Evolutionary conservation across 768 basidiomycete species (phyloP).

Genomic region (Daedaleopsis nitida): DNA sequence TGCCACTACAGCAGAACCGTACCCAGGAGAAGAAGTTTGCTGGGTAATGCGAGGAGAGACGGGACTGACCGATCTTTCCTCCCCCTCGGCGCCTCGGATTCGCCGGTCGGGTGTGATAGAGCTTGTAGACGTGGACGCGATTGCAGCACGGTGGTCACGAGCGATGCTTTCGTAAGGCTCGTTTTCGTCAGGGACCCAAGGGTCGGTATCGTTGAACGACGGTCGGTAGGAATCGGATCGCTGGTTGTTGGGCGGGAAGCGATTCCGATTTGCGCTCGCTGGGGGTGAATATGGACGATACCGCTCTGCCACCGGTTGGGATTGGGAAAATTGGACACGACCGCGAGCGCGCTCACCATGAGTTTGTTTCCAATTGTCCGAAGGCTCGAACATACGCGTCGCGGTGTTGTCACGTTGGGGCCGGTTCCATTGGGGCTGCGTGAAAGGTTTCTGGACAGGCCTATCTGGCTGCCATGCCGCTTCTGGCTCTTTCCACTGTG

Average conservation of each 20-base stretch:
- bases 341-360: slow-evolving; percentile 41
- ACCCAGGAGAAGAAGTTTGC: slow-evolving; percentile 9
- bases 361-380: slow-evolving; percentile 67
- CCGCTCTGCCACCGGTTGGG: slow-evolving; percentile 45
- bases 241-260: slow-evolving; percentile 36
- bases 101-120: slow-evolving; percentile 6
- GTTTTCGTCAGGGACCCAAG: slow-evolving; percentile 9
- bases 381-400: slow-evolving; percentile 71
- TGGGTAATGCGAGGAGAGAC: slow-evolving; percentile 4
- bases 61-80: slow-evolving; percentile 17
- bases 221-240: slow-evolving; percentile 47
- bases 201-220: slow-evolving; percentile 16
- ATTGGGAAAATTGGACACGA: slow-evolving; percentile 18
- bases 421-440: slow-evolving; percentile 27
- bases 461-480: slow-evolving; percentile 44
- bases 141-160: slow-evolving; percentile 1
- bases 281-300: slow-evolving; percentile 47
- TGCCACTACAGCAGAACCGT: neutral
- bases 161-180: slow-evolving; percentile 13
- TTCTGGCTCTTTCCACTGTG: slow-evolving; percentile 43
- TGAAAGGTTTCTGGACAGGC: slow-evolving; percentile 17
- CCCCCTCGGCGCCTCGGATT: neutral
- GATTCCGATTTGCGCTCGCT: slow-evolving; percentile 37
- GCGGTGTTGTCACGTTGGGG: slow-evolving; percentile 41
- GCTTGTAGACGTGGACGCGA: neutral